Evolutionary conservation across 441 rosid species (phyloP), one percentile per base, ranked within the genome.

Genomic region (Omphalea diandra): DNA sequence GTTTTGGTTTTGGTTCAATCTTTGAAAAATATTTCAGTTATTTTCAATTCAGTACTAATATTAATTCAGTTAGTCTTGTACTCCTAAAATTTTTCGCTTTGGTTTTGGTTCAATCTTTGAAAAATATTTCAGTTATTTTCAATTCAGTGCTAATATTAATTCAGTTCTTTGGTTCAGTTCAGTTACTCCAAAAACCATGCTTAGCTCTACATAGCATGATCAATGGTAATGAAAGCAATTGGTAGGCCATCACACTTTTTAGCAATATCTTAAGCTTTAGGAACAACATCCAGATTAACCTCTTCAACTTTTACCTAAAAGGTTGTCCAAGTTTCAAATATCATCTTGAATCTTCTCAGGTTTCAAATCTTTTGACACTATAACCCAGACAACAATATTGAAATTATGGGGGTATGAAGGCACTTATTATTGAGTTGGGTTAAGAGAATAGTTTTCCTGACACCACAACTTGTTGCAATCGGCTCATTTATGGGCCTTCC

Each of bases 401-500:
- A 82, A 82, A 32, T 79, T 69, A 33, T 80, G 63, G 4, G 68
- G 5, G 61, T 70, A 3, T 50, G 38, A 43, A 53, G 60, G 60
- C 80, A 54, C 63, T 73, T 73, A 57, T 80, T 81, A 67, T 86
- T 83, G 54, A 88, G 76, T 63, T 77, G 74, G 24, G 72, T 83
- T 69, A 86, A 33, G 27, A 88, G 77, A 10, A 83, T 83, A 1
- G 87, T 83, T 74, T 88, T 84, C 6, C 89, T 90, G 5, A 83
- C 84, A 3, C 90, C 88, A n/a, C 86, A 47, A 47, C 53, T n/a
- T 47, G 53, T 47, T 17, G 9, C 53, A 5, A 7, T 24, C 7
- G 53, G 24, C n/a, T 47, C 26, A 15, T 47, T 47, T 18, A 9
- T 4, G 53, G 26, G 7, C 53, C 24, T 47, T 47, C 53, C 24